These are phyloP conservation scores for Trichosporon coremiiforme DNA, from an alignment of 1,284 basidiomycete species.

Conservation along the genomic window DNA sequence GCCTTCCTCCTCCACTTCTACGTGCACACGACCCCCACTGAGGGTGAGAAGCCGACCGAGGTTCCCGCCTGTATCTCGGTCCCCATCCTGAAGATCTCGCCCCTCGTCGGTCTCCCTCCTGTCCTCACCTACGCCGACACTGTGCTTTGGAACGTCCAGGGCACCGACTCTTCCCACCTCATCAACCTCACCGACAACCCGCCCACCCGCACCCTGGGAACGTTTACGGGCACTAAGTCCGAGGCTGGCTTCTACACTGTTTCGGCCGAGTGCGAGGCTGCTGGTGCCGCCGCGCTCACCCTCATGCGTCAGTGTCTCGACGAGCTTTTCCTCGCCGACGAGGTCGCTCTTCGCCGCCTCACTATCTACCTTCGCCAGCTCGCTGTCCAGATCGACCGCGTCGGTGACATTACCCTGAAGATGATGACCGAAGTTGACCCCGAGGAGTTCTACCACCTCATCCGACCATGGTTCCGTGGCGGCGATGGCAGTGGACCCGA, in stretches of 20 bases:
- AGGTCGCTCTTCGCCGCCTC: slow-evolving; percentile 71
- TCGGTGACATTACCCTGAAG: slow-evolving; percentile 65
- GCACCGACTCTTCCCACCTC: slow-evolving; percentile 61
- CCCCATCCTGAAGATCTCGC: slow-evolving; percentile 75
- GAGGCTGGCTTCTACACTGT: slow-evolving; percentile 89
- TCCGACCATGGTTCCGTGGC: slow-evolving; percentile 92
- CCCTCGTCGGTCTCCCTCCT: slow-evolving; percentile 79
- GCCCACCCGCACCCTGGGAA: slow-evolving; percentile 62
- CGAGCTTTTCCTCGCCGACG: slow-evolving; percentile 86
- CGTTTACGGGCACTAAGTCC: slow-evolving; percentile 78
- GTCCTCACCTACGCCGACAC: slow-evolving; percentile 91
- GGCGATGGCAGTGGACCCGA: slow-evolving; percentile 67
- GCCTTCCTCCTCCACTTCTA: slow-evolving; percentile 87
- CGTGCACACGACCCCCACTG: slow-evolving; percentile 65
- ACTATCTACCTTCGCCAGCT: slow-evolving; percentile 71
- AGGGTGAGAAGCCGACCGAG: slow-evolving; percentile 17
- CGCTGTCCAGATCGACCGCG: slow-evolving; percentile 67
- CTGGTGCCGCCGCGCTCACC: slow-evolving; percentile 80
- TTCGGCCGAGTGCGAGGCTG: slow-evolving; percentile 86
- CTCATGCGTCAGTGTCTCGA: slow-evolving; percentile 88
- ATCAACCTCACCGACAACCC: slow-evolving; percentile 61
- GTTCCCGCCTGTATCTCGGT: slow-evolving; percentile 73
- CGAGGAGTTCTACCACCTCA: slow-evolving; percentile 75
- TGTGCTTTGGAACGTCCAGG: slow-evolving; percentile 84
- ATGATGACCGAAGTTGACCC: slow-evolving; percentile 77